phyloP scores from a whole-genome alignment of 495 filamentous ascomycete genomes.

The Penicillium pulvis region DNA sequence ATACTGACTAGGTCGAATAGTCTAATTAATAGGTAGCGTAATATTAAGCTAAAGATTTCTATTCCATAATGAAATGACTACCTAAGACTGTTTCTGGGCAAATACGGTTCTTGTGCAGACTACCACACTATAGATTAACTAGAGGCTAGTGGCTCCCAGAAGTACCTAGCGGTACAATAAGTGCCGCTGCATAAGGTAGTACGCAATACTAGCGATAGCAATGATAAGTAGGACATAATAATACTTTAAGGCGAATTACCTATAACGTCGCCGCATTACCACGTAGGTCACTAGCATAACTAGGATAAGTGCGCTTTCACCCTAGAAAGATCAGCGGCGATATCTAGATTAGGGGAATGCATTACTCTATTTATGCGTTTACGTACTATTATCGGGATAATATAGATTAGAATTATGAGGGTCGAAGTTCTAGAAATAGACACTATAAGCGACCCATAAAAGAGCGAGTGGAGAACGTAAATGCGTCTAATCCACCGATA shows the following conservation, averaged over 20 bases:
- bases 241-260: background rate
- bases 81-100: background rate
- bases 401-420: background rate
- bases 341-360: background rate
- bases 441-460: conserved; percentile 11
- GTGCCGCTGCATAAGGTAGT: background rate
- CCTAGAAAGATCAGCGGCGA: background rate
- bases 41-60: background rate
- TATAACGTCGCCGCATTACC: background rate
- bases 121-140: background rate
- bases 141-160: background rate
- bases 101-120: background rate
- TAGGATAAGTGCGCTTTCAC: background rate
- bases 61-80: background rate
- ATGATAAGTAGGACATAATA: background rate
- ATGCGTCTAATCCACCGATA: conserved; percentile 13
- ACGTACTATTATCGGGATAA: background rate
- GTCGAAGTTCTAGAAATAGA: background rate
- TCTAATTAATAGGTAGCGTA: background rate
- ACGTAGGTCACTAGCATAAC: background rate
- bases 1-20: conserved; percentile 4
- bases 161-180: background rate
- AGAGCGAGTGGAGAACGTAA: conserved; percentile 9
- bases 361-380: background rate
- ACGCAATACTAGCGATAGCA: background rate